Evolutionary conservation across 768 basidiomycete species (phyloP).

Genomic region (Termitomyces sp.): DNA sequence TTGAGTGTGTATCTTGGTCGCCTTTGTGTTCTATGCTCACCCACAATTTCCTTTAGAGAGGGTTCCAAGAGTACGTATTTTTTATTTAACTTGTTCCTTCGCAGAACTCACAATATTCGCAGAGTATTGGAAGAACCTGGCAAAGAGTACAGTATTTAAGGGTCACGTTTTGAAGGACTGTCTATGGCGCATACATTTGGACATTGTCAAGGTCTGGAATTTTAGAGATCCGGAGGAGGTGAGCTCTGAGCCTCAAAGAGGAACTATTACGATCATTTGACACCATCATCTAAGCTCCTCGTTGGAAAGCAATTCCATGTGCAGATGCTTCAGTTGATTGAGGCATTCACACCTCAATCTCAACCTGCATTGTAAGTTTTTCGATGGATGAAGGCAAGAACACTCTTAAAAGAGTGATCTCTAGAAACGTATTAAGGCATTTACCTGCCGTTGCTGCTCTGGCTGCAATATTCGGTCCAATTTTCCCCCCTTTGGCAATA

Average conservation of each 20-base stretch:
- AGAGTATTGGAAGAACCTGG: constrained; percentile 14
- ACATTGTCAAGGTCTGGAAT: constrained; percentile 26
- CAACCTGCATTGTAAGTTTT: background rate
- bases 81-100: background rate
- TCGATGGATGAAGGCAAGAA: background rate
- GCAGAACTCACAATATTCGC: background rate
- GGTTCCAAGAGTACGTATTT: constrained; percentile 1
- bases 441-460: constrained; percentile 2
- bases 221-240: constrained; percentile 23
- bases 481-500: constrained; percentile 12
- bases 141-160: constrained; percentile 8
- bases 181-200: constrained; percentile 16
- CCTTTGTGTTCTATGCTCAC: background rate
- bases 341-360: constrained; percentile 4
- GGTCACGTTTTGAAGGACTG: constrained; percentile 5
- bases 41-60: background rate
- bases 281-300: constrained; percentile 1
- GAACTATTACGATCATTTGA: too few species aligned
- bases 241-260: too few species aligned
- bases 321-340: background rate
- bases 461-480: constrained; percentile 7
- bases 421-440: background rate
- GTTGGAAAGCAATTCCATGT: background rate
- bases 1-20: constrained; percentile 1
- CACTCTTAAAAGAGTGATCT: background rate